Evolutionary conservation across 1,139 yeast species (phyloP).

Genomic region (Suhomyces ambrosiae): DNA sequence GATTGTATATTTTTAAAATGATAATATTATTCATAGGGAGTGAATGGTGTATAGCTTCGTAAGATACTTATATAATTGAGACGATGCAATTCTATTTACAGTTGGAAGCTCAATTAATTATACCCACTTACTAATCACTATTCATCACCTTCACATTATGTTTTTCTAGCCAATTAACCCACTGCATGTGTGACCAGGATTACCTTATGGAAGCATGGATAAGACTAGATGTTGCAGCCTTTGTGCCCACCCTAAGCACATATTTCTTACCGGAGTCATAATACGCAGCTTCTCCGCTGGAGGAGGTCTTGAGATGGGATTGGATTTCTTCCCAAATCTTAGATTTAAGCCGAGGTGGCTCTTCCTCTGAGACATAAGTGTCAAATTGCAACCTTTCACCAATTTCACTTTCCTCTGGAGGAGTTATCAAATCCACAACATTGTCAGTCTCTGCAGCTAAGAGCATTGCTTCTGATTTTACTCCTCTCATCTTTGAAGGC

Average conservation of each 20-base stretch:
- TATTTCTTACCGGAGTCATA: conserved; percentile 15
- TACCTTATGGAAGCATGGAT: conserved; percentile 4
- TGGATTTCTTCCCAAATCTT: conserved; percentile 39
- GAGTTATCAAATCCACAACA: conserved; percentile 25
- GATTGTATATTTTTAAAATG: no score
- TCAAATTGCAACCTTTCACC: conserved; percentile 38
- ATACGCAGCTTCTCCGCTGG: conserved; percentile 25
- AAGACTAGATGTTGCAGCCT: conserved; percentile 8
- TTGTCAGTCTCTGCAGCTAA: conserved; percentile 45
- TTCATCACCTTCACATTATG: no score
- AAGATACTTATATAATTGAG: no score
- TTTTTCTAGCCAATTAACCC: no score
- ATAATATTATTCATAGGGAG: no score
- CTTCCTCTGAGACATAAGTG: conserved; percentile 17
- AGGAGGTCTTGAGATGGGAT: conserved; percentile 30
- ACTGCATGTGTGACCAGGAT: no score
- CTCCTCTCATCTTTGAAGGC: conserved; percentile 92
- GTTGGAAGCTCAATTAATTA: no score
- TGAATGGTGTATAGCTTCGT: no score
- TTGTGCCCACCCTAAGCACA: conserved; percentile 10
- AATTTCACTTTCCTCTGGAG: conserved; percentile 24
- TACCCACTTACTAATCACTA: no score
- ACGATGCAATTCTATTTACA: no score
- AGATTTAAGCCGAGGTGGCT: conserved; percentile 33
- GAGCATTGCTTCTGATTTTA: conserved; percentile 62